Conservation (phyloP, 176 grass and related monocot species). For the Juncus effusus region DNA sequence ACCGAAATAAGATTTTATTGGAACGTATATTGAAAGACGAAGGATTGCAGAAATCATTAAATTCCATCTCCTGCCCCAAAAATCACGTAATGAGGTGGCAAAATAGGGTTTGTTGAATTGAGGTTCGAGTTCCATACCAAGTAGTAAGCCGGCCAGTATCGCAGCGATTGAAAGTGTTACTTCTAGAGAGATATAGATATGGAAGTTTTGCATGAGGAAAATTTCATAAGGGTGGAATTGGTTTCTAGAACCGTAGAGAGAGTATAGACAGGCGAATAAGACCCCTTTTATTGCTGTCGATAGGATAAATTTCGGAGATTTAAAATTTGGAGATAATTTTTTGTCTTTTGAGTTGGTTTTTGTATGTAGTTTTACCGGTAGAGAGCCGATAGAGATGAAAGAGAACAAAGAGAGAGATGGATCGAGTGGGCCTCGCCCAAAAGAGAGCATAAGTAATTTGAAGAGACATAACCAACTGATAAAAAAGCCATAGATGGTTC, state of each 20-base stretch:
- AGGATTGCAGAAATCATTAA: constrained; percentile 24
- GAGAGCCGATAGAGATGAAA: constrained; percentile 1
- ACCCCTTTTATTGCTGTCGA: not conserved
- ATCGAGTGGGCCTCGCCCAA: constrained; percentile 13
- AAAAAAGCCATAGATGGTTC: constrained; percentile 5
- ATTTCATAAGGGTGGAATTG: not conserved
- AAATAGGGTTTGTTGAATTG: constrained; percentile 15
- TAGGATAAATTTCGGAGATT: not conserved
- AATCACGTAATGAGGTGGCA: constrained; percentile 9
- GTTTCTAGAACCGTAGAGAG: constrained; percentile 18
- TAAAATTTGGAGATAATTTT: not conserved
- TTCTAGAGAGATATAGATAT: constrained; percentile 13
- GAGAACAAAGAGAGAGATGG: not conserved
- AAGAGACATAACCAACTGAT: constrained; percentile 5
- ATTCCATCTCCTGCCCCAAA: constrained; percentile 29
- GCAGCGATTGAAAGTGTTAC: not conserved
- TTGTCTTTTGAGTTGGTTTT: no score
- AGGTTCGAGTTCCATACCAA: constrained; percentile 19
- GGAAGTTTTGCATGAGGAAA: constrained; percentile 1
- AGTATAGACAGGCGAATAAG: not conserved
- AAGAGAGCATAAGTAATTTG: constrained; percentile 20
- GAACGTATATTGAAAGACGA: constrained; percentile 19
- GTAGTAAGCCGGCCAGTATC: not conserved
- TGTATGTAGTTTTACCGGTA: not conserved
- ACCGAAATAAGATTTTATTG: constrained; percentile 8